Conservation (phyloP, 345 rosid species). For the Capsella bursapastoris region DNA sequence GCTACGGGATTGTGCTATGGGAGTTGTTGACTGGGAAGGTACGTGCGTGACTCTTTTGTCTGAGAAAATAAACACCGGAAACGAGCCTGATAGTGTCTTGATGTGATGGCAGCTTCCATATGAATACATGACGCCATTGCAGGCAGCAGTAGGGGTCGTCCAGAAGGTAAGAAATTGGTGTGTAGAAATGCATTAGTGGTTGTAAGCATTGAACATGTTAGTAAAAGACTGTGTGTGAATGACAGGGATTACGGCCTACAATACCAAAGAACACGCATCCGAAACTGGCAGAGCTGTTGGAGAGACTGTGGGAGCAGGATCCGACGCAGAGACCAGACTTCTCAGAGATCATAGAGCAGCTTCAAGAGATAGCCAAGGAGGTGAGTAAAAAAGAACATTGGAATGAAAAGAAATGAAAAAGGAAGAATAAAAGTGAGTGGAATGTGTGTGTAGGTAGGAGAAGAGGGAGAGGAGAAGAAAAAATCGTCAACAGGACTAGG, state of each 20-base stretch:
- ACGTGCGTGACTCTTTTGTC: conserved; percentile 11
- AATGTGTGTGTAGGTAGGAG: conserved; percentile 61
- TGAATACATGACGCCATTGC: conserved; percentile 89
- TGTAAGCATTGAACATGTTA: not conserved
- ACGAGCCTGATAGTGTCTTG: conserved; percentile 4
- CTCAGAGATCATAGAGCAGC: conserved; percentile 67
- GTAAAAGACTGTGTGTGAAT: not conserved
- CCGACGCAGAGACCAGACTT: conserved; percentile 87
- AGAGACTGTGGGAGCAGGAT: conserved; percentile 91
- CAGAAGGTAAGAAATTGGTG: conserved; percentile 66
- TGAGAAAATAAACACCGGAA: not conserved
- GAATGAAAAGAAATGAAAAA: not conserved
- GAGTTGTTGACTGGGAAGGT: conserved; percentile 97
- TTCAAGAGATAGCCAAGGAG: conserved; percentile 77
- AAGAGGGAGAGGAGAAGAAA: conserved; percentile 72
- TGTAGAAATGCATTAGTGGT: not conserved
- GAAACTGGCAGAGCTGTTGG: conserved; percentile 68
- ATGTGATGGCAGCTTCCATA: conserved; percentile 81
- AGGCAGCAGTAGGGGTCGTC: conserved; percentile 98
- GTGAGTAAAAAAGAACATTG: conserved; percentile 42
- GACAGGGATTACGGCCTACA: conserved; percentile 80
- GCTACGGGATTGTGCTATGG: conserved; percentile 92
- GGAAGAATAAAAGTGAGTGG: not conserved
- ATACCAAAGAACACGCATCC: conserved; percentile 72
- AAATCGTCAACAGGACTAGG: conserved; percentile 49